Conservation (phyloP, 1,284 basidiomycete genomes). For the Malassezia nana region DNA sequence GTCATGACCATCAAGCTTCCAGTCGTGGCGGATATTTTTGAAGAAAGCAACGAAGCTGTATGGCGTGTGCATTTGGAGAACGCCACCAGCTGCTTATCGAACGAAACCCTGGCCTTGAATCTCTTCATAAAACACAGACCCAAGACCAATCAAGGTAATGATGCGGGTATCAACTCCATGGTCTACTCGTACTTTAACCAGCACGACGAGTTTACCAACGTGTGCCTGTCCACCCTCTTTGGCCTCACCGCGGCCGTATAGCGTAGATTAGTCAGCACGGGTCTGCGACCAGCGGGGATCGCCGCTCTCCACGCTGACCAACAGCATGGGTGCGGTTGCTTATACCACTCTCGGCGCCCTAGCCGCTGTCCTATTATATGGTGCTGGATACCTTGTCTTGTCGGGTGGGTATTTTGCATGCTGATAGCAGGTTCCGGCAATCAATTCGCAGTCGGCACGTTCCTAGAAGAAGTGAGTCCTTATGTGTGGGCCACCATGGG, state of each 20-base stretch:
- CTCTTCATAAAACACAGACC: slow-evolving; percentile 2
- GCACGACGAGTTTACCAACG: slow-evolving; percentile 30
- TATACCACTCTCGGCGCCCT: slow-evolving; percentile 15
- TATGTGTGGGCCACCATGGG: slow-evolving; percentile 85
- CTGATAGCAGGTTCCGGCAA: slow-evolving; percentile 25
- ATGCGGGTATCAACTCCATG: slow-evolving; percentile 1
- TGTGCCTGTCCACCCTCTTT: slow-evolving; percentile 22
- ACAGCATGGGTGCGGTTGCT: slow-evolving; percentile 16
- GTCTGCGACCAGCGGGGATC: background rate
- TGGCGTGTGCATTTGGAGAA: background rate
- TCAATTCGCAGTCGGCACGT: slow-evolving; percentile 48
- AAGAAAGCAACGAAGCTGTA: slow-evolving; percentile 7
- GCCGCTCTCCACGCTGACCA: background rate
- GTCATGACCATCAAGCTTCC: slow-evolving; percentile 23
- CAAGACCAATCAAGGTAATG: background rate
- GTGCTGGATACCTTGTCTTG: slow-evolving; percentile 13
- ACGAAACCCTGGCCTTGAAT: background rate
- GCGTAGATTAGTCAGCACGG: slow-evolving; percentile 14
- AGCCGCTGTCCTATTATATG: slow-evolving; percentile 2
- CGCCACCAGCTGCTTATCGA: background rate
- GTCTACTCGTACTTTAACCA: slow-evolving; percentile 20
- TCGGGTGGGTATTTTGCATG: background rate
- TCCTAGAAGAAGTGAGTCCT: slow-evolving; percentile 85
- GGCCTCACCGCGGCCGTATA: slow-evolving; percentile 13
- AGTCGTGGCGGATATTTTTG: slow-evolving; percentile 22